Conservation (phyloP, 2,329 filamentous ascomycete species). For the Colletotrichum tamarilloi region DNA sequence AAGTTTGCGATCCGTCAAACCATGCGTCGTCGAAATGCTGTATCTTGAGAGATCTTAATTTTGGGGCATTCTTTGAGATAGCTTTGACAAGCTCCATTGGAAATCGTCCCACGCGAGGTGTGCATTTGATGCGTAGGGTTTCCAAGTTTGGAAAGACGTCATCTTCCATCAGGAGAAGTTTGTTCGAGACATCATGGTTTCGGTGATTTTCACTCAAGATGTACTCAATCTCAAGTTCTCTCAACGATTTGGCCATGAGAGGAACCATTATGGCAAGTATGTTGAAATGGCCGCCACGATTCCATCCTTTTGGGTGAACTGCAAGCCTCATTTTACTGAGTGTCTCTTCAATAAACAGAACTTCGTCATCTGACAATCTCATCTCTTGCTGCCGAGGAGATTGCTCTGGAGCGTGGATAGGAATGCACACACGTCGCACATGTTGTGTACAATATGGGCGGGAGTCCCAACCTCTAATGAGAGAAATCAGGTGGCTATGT, state of each 20-base stretch:
- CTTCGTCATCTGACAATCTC: background rate
- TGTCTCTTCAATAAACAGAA: background rate
- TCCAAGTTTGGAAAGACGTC: background rate
- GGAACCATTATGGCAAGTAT: background rate
- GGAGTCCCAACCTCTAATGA: background rate
- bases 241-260: background rate
- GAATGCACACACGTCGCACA: background rate
- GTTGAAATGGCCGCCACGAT: background rate
- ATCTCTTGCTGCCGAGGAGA: background rate
- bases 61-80: background rate
- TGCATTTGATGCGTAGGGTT: background rate
- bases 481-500: background rate
- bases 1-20: background rate
- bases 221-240: background rate
- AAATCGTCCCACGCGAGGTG: background rate
- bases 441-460: background rate
- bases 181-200: background rate
- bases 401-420: background rate
- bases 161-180: background rate
- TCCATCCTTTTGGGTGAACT: background rate
- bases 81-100: background rate
- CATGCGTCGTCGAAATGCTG: background rate
- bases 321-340: background rate
- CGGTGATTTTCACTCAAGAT: background rate
- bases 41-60: background rate